Evolutionary conservation across 441 rosid genomes (phyloP).

Genomic region (Dalechampia spathulata): DNA sequence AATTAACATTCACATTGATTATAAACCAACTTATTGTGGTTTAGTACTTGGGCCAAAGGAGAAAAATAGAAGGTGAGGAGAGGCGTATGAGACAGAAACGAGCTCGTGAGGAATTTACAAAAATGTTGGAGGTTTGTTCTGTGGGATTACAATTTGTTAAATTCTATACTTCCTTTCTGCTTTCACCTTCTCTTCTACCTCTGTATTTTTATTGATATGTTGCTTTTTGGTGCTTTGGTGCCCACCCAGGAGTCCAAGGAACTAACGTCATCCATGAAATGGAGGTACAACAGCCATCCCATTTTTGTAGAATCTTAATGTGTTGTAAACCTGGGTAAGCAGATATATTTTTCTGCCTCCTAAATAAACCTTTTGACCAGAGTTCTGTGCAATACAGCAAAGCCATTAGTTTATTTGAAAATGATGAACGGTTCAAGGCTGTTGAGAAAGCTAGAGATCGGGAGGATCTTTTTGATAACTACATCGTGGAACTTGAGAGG

Average conservation of each 20-base stretch:
- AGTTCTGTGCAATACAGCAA: slow-evolving; percentile 52
- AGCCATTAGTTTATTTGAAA: slow-evolving; percentile 79
- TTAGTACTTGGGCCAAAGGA: slow-evolving; percentile 96
- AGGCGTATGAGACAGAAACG: slow-evolving; percentile 90
- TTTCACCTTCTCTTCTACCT: neutral
- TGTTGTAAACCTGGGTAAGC: slow-evolving; percentile 4
- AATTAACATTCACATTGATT: neutral
- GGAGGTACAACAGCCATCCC: slow-evolving; percentile 56
- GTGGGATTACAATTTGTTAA: slow-evolving; percentile 7
- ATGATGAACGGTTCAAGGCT: slow-evolving; percentile 92
- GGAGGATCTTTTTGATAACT: slow-evolving; percentile 86
- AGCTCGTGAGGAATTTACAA: slow-evolving; percentile 83
- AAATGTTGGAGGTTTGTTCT: slow-evolving; percentile 86
- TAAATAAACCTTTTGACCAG: slow-evolving; percentile 17
- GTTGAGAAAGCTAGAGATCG: slow-evolving; percentile 86
- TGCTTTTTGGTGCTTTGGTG: slow-evolving; percentile 18
- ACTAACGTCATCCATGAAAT: slow-evolving; percentile 77
- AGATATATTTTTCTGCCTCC: neutral
- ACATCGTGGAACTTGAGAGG: slow-evolving; percentile 83
- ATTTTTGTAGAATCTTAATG: slow-evolving; percentile 3
- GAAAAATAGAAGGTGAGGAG: slow-evolving; percentile 92
- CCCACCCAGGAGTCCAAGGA: slow-evolving; percentile 72
- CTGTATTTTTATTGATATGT: slow-evolving; percentile 10
- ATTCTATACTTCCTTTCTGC: neutral
- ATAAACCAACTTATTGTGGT: neutral